Evolutionary conservation across 2,329 filamentous ascomycete genomes (phyloP).

Genomic region (Lomentospora prolificans): DNA sequence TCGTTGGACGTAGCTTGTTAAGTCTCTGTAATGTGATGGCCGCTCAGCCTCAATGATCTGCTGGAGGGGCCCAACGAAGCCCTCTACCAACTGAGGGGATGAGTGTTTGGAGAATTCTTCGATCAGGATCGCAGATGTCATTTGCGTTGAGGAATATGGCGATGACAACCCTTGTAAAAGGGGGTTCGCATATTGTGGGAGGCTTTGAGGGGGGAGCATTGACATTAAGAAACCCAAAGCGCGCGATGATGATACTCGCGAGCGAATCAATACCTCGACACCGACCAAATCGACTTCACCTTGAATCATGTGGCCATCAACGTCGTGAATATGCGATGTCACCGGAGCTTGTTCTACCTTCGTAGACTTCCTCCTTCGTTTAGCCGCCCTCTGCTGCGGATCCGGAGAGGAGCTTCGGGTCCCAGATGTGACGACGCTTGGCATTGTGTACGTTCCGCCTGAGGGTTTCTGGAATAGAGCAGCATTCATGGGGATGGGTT

Average conservation of each 20-base stretch:
- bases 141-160: conserved; percentile 73
- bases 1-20: conserved; percentile 82
- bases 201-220: conserved; percentile 54
- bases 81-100: conserved; percentile 36
- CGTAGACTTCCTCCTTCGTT: conserved; percentile 75
- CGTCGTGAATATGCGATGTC: conserved; percentile 72
- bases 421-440: conserved; percentile 32
- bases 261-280: conserved; percentile 77
- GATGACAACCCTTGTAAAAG: conserved; percentile 61
- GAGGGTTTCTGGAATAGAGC: conserved; percentile 88
- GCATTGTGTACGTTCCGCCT: conserved; percentile 64
- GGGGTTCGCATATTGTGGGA: conserved; percentile 54
- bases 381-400: conserved; percentile 52
- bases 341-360: conserved; percentile 62
- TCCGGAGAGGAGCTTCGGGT: conserved; percentile 43
- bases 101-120: conserved; percentile 70
- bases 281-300: conserved; percentile 94
- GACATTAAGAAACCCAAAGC: conserved; percentile 81
- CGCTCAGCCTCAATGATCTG: conserved; percentile 73
- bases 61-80: conserved; percentile 56
- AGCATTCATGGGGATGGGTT: conserved; percentile 87
- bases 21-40: conserved; percentile 75
- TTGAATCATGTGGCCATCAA: conserved; percentile 96
- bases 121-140: conserved; percentile 71
- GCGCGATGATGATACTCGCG: conserved; percentile 75